Base-by-base conservation (phyloP, 2,329 filamentous ascomycete species). In the Fusarium sp. region DNA sequence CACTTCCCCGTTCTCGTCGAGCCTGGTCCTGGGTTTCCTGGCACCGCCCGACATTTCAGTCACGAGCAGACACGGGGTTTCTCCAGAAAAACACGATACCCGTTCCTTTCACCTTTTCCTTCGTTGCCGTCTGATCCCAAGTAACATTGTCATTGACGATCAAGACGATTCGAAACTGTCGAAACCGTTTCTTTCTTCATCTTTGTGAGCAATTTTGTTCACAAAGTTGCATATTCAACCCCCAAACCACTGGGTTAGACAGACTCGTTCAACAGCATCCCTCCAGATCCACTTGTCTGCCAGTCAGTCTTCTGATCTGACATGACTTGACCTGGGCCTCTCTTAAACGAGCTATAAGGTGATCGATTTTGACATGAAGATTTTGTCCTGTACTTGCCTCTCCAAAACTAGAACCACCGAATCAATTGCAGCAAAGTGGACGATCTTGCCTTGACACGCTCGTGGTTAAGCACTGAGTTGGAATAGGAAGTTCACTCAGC, bases 41-140 rank as follows among this genome's bases (percentile, higher is more conserved):
- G 54, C 26, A 49, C 50, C 45, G 60, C 71, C 71, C 68, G 57
- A 62, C 62, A 57, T 63, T 59, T 69, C 56, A 68, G 72, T 74
- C 72, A 74, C 72, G 72, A 69, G 72, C 67, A 40, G 56, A 46
- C 54, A 53, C 57, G 61, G 54, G 54, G 54, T 46, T 69, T 70
- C 67, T 70, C 64, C 62, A 70, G 68, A 70, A 73, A 72, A 71
- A 61, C 69, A 69, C 42, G 61, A 62, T 58, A 42, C 51, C 44
- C 57, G 45, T 61, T 64, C 59, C 50, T 60, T 53, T 67, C 61
- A 57, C 54, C 66, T 69, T 69, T 63, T 55, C 52, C 62, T 62
- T 62, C 44, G 61, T 57, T 54, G 52, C 52, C 34, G 57, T 56
- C 47, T 55, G 42, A 43, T 67, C 38, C 33, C 24, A 40, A 56